Evolutionary conservation across 129 eudicot genomes (phyloP).

Genomic region (Chrysanthemum seticuspe): DNA sequence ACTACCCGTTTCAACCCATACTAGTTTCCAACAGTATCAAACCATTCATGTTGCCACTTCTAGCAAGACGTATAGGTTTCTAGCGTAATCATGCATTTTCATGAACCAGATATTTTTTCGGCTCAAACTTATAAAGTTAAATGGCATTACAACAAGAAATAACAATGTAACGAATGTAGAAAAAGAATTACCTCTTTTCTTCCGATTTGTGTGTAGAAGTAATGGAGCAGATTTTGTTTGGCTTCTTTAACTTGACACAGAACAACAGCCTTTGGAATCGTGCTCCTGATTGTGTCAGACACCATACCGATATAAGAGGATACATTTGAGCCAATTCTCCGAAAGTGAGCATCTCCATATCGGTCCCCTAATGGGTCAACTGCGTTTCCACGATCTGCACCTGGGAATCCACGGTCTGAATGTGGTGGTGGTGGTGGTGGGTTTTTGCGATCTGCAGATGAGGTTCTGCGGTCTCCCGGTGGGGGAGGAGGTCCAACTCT

Average conservation of each 20-base stretch:
- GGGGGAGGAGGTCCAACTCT: constrained; percentile 38
- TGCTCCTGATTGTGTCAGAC: constrained; percentile 45
- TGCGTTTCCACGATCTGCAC: constrained; percentile 33
- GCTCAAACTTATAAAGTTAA: background rate
- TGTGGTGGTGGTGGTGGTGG: constrained; percentile 21
- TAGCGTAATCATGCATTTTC: background rate
- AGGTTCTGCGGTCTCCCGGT: constrained; percentile 35
- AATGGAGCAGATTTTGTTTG: constrained; percentile 51
- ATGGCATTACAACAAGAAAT: constrained; percentile 11
- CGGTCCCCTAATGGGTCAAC: constrained; percentile 46
- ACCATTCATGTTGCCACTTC: no score
- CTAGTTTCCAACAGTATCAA: no score
- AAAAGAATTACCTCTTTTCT: constrained; percentile 50
- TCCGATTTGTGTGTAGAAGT: constrained; percentile 59
- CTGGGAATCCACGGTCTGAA: constrained; percentile 28
- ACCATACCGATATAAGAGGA: constrained; percentile 64
- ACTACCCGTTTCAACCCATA: no score
- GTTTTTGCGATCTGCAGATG: constrained; percentile 39
- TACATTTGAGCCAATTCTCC: constrained; percentile 61
- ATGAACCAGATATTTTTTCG: background rate
- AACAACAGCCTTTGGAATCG: constrained; percentile 66
- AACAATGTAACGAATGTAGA: background rate
- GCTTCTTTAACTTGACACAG: constrained; percentile 72
- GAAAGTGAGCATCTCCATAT: constrained; percentile 48
- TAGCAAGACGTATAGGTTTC: background rate